phyloP scores from a whole-genome alignment of 2,329 filamentous ascomycete species.

The Epichloe baconii region DNA sequence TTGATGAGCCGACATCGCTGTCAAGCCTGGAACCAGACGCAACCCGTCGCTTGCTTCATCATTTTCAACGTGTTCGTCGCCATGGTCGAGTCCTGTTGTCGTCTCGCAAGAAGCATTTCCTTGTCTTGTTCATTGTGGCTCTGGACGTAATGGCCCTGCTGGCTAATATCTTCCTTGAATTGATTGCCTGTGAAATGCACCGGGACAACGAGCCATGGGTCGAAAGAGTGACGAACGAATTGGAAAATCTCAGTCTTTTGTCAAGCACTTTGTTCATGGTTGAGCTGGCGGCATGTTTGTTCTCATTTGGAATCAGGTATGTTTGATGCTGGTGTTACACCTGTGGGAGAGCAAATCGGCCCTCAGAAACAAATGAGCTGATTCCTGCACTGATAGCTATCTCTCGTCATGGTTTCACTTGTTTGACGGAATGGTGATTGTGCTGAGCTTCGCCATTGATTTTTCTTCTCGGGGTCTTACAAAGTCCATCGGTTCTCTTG shows the following conservation, averaged over 20 bases:
- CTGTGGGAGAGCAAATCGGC: neutral
- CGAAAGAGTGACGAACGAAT: constrained; percentile 17
- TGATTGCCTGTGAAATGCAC: constrained; percentile 34
- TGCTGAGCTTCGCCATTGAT: constrained; percentile 49
- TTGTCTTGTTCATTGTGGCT: constrained; percentile 29
- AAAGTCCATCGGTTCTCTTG: constrained; percentile 52
- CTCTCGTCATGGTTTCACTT: constrained; percentile 46
- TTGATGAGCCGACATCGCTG: neutral
- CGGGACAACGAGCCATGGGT: constrained; percentile 29
- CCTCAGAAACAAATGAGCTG: neutral
- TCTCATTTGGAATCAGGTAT: constrained; percentile 48
- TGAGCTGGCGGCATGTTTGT: constrained; percentile 45
- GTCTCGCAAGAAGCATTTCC: constrained; percentile 31
- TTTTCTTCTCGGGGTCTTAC: constrained; percentile 44
- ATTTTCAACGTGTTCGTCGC: constrained; percentile 4
- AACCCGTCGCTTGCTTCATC: constrained; percentile 1
- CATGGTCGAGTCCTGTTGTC: constrained; percentile 13
- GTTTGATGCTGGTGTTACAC: constrained; percentile 11
- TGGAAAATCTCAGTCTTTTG: constrained; percentile 40
- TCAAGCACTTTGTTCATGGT: constrained; percentile 53
- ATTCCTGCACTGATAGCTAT: constrained; percentile 28
- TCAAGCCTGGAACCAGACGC: neutral
- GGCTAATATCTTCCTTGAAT: constrained; percentile 33
- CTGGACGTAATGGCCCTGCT: constrained; percentile 33
- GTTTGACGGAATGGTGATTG: constrained; percentile 51